Percentiles rank a stretch among this genome's conserved stretches.
Conservation (phyloP, 2,329 filamentous ascomycete species). For the Cladosporium sp. region DNA sequence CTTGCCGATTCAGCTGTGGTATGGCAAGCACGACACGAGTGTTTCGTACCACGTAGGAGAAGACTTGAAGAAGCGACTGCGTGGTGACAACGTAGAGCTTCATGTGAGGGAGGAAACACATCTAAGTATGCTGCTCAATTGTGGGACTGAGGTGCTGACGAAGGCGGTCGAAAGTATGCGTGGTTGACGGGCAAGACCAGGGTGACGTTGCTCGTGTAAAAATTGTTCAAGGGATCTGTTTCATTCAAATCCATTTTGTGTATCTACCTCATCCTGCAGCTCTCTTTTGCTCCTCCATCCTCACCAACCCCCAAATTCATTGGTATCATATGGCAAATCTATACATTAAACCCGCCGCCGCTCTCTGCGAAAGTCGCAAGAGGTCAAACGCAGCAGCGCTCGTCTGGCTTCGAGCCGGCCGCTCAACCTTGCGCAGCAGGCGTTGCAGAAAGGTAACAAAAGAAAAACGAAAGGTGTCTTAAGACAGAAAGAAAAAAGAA, state of each 20-base stretch:
- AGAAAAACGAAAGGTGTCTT: background rate
- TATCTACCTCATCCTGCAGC: background rate
- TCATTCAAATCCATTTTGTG: background rate
- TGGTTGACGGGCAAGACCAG: no score
- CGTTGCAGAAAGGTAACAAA: background rate
- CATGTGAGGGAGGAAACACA: background rate
- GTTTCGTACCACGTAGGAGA: background rate
- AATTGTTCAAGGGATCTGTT: no score
- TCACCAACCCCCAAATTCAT: background rate
- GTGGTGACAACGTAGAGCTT: background rate
- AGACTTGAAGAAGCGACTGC: background rate
- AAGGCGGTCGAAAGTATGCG: no score
- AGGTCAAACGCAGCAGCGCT: background rate
- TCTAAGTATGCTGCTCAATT: background rate
- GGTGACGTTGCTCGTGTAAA: no score
- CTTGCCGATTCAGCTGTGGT: conserved; percentile 3
- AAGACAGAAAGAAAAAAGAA: background rate
- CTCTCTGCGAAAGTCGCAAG: background rate
- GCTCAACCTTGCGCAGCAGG: background rate
- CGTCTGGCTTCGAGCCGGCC: background rate
- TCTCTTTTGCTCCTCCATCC: background rate
- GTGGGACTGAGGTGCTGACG: no score
- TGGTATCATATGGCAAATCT: conserved; percentile 4
- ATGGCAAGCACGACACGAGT: background rate
- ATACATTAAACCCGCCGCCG: background rate